Evolutionary conservation across 495 filamentous ascomycete species (phyloP).

Genomic region (Aspergillus funiculosus): DNA sequence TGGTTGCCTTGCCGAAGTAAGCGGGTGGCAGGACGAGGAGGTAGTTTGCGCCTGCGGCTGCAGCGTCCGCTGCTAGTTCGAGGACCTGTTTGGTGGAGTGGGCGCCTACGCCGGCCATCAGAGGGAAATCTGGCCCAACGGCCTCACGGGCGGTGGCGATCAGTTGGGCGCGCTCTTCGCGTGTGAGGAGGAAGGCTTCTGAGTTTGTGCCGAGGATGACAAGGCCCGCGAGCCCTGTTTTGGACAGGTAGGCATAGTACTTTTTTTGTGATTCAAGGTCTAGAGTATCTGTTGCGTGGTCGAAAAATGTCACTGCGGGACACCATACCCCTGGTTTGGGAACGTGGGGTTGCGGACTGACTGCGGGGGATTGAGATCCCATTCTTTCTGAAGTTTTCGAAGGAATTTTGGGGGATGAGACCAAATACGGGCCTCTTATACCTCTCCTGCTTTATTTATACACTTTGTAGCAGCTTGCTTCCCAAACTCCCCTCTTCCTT

Average conservation of each 20-base stretch:
- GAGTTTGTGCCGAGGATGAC: slow-evolving; percentile 61
- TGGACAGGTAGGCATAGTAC: slow-evolving; percentile 54
- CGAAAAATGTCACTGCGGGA: slow-evolving; percentile 45
- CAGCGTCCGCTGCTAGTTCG: slow-evolving; percentile 54
- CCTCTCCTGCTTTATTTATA: no score
- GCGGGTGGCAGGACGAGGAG: slow-evolving; percentile 57
- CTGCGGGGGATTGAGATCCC: slow-evolving; percentile 13
- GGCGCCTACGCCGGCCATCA: slow-evolving; percentile 59
- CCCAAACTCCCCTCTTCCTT: no score
- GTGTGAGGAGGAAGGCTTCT: slow-evolving; percentile 59
- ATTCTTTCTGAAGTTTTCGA: slow-evolving; percentile 6
- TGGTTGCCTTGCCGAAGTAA: slow-evolving; percentile 60
- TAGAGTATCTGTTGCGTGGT: slow-evolving; percentile 47
- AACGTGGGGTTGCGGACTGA: slow-evolving; percentile 18
- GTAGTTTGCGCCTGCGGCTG: slow-evolving; percentile 53
- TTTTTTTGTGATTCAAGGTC: slow-evolving; percentile 42
- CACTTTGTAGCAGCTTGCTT: no score
- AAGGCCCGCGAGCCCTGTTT: slow-evolving; percentile 50
- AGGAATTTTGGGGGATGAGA: neutral
- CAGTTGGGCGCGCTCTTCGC: slow-evolving; percentile 50
- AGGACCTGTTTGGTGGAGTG: slow-evolving; percentile 61
- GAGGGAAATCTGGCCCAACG: slow-evolving; percentile 46
- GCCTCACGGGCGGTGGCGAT: slow-evolving; percentile 48
- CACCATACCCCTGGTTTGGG: slow-evolving; percentile 33
- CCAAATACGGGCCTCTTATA: no score